These are phyloP conservation scores for Protostelium mycophagum DNA, from an alignment of 78 protist genomes.

Conservation along the genomic window DNA sequence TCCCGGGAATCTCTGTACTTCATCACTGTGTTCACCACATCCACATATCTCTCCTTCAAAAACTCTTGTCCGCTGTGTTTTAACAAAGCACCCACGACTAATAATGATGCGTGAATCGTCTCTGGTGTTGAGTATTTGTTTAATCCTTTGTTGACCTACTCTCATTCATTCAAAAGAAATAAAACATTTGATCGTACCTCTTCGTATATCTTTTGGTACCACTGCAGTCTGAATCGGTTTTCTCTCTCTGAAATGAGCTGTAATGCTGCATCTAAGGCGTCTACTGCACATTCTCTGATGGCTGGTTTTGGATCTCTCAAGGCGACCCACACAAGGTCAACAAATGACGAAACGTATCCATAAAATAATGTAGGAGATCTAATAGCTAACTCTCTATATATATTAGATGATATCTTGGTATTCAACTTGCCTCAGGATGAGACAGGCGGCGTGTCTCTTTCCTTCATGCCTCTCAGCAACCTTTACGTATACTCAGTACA, in stretches of 20 bases:
- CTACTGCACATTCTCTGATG: conserved; percentile 51
- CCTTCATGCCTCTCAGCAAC: not conserved
- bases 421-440: not conserved
- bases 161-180: not conserved
- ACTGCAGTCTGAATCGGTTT: conserved; percentile 26
- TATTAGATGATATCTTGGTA: conserved; percentile 39
- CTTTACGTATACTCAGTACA: too few relatives aligned
- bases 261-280: conserved; percentile 48
- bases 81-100: conserved; percentile 24
- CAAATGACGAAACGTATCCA: conserved; percentile 31
- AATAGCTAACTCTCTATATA: conserved; percentile 48
- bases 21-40: conserved; percentile 39
- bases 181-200: conserved; percentile 10
- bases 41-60: conserved; percentile 30
- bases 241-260: conserved; percentile 46
- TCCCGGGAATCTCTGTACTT: conserved; percentile 42
- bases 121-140: conserved; percentile 37
- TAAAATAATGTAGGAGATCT: conserved; percentile 66
- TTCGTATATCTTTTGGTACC: conserved; percentile 59
- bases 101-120: conserved; percentile 39
- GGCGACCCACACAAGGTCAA: conserved; percentile 52
- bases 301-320: conserved; percentile 29
- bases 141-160: conserved; percentile 20
- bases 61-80: conserved; percentile 48
- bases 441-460: not conserved